Evolutionary conservation across 768 basidiomycete species (phyloP).

Genomic region (Podaxis sp.): DNA sequence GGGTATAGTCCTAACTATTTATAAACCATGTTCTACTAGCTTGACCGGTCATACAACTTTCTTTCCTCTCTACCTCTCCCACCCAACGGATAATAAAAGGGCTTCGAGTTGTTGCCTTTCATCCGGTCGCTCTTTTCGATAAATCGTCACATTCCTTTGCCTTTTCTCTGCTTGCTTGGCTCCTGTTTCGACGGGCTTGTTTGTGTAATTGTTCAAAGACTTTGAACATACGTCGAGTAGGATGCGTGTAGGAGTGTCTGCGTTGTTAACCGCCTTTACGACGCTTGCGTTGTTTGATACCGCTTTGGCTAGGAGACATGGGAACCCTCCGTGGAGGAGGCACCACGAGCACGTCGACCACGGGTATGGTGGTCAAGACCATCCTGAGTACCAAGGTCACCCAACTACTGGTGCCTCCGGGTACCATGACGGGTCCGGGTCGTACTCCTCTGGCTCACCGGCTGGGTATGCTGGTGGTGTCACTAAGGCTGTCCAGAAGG

Average conservation of each 20-base stretch:
- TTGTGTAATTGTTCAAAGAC: neutral
- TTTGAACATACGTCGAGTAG: neutral
- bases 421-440: neutral
- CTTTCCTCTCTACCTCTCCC: neutral
- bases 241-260: slow-evolving; percentile 3
- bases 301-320: neutral
- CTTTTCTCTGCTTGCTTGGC: neutral
- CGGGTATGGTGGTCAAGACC: neutral
- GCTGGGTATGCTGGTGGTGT: neutral
- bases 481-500: slow-evolving; percentile 34
- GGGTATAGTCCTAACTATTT: neutral
- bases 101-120: neutral
- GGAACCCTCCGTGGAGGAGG: slow-evolving; percentile 2
- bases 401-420: neutral
- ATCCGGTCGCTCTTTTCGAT: slow-evolving; percentile 7
- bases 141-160: neutral
- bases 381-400: neutral
- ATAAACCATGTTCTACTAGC: neutral
- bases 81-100: neutral
- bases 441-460: neutral
- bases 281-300: slow-evolving; percentile 13
- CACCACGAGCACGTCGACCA: neutral
- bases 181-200: neutral
- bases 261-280: slow-evolving; percentile 4
- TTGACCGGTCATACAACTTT: neutral